Conservation (phyloP, 2,329 filamentous ascomycete species). For the Aspergillus flavus region DNA sequence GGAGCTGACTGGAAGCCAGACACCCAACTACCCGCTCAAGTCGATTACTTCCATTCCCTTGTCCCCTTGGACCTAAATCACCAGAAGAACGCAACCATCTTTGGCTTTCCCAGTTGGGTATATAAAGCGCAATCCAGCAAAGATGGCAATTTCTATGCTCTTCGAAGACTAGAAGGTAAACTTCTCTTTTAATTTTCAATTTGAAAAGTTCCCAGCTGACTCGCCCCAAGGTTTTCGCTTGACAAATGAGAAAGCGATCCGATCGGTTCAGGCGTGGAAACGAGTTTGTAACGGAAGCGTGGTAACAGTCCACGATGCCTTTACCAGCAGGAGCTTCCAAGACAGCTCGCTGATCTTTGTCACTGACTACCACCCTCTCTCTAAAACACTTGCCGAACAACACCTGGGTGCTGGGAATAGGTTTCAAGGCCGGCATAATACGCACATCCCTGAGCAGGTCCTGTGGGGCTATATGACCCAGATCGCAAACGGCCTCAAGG, state of each 20-base stretch:
- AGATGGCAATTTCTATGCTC: slow-evolving; percentile 83
- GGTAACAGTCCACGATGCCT: slow-evolving; percentile 86
- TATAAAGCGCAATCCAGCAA: slow-evolving; percentile 92
- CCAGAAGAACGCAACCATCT: slow-evolving; percentile 75
- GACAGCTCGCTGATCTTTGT: slow-evolving; percentile 95
- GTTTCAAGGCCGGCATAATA: slow-evolving; percentile 48
- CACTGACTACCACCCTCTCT: slow-evolving; percentile 87
- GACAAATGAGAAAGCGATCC: slow-evolving; percentile 85
- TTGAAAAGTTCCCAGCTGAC: background rate
- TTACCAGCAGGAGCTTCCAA: slow-evolving; percentile 89
- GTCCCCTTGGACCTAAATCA: slow-evolving; percentile 84
- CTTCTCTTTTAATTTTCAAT: background rate
- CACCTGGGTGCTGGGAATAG: slow-evolving; percentile 55
- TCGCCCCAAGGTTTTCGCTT: slow-evolving; percentile 69
- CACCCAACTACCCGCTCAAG: slow-evolving; percentile 69
- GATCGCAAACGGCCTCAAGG: slow-evolving; percentile 82
- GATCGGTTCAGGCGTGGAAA: slow-evolving; percentile 86
- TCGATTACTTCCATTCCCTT: slow-evolving; percentile 90
- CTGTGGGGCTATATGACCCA: slow-evolving; percentile 94
- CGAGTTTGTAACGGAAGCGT: slow-evolving; percentile 78
- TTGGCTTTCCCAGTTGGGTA: slow-evolving; percentile 89
- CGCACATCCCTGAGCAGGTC: slow-evolving; percentile 68
- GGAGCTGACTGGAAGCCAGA: slow-evolving; percentile 42
- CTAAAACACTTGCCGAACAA: slow-evolving; percentile 84
- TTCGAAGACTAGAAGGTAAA: slow-evolving; percentile 79